phyloP scores from a whole-genome alignment of 345 rosid genomes.

The Fremontodendron californicum region DNA sequence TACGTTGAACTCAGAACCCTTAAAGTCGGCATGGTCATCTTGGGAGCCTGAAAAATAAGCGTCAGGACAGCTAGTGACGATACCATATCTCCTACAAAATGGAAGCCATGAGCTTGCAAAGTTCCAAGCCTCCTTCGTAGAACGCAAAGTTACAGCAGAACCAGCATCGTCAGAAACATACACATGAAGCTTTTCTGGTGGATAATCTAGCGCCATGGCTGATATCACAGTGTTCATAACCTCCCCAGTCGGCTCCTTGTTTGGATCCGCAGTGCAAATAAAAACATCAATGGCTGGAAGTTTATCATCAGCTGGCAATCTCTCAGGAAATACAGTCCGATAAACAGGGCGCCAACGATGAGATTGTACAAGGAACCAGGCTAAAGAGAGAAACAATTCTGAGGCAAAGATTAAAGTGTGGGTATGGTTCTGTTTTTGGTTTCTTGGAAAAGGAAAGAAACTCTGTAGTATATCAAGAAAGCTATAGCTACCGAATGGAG shows the following conservation, averaged over 20 bases:
- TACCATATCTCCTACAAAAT: conserved; percentile 34
- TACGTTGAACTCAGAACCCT: not conserved
- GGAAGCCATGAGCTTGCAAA: conserved; percentile 51
- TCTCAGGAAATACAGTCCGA: conserved; percentile 35
- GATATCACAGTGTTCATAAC: conserved; percentile 37
- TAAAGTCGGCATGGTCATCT: not conserved
- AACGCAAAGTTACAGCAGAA: conserved; percentile 26
- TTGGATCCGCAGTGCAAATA: conserved; percentile 34
- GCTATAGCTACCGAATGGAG: conserved; percentile 30
- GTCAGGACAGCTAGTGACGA: conserved; percentile 11
- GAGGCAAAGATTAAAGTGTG: conserved; percentile 17
- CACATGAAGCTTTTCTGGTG: conserved; percentile 34
- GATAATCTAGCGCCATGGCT: conserved; percentile 35
- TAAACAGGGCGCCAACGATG: conserved; percentile 31
- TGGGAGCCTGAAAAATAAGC: not conserved
- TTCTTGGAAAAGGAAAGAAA: conserved; percentile 22
- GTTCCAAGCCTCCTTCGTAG: conserved; percentile 35
- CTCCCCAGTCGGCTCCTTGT: conserved; percentile 28
- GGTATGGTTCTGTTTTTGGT: not conserved
- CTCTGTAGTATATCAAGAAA: conserved; percentile 29
- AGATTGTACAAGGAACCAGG: conserved; percentile 32
- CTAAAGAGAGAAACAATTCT: conserved; percentile 27
- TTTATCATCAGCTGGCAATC: conserved; percentile 13
- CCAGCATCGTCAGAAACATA: conserved; percentile 28
- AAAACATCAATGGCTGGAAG: conserved; percentile 30